phyloP scores from a whole-genome alignment of 2,329 filamentous ascomycete species.

The Shiraia sp. region DNA sequence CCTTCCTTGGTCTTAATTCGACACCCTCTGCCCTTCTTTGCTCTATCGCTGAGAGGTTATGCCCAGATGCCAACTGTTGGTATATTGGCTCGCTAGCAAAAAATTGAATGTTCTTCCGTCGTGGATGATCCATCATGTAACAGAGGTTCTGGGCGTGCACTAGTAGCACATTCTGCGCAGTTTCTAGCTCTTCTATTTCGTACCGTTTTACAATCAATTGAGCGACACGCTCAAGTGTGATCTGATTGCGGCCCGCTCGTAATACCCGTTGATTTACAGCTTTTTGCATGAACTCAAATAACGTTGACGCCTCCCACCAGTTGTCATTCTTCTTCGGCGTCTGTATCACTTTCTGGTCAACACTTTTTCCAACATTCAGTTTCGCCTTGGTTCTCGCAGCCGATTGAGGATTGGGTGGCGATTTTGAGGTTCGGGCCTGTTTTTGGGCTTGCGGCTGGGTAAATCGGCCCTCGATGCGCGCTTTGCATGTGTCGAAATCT shows the following conservation, averaged over 20 bases:
- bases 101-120: slow-evolving; percentile 31
- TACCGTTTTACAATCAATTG: slow-evolving; percentile 41
- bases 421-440: slow-evolving; percentile 9
- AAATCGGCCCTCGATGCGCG: slow-evolving; percentile 34
- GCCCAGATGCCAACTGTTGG: slow-evolving; percentile 30
- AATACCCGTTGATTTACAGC: slow-evolving; percentile 39
- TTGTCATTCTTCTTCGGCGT: slow-evolving; percentile 44
- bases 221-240: slow-evolving; percentile 39
- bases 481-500: slow-evolving; percentile 37
- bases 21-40: slow-evolving; percentile 36
- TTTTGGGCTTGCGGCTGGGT: slow-evolving; percentile 16
- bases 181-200: slow-evolving; percentile 40
- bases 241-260: slow-evolving; percentile 31
- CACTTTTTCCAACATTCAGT: slow-evolving; percentile 7
- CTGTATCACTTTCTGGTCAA: slow-evolving; percentile 10
- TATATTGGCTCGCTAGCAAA: slow-evolving; percentile 41
- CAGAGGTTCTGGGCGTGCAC: slow-evolving; percentile 44
- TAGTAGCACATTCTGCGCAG: slow-evolving; percentile 37
- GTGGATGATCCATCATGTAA: slow-evolving; percentile 45
- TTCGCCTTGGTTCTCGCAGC: slow-evolving; percentile 6
- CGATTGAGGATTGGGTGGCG: slow-evolving; percentile 8
- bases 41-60: slow-evolving; percentile 33
- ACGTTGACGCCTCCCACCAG: slow-evolving; percentile 43
- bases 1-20: slow-evolving; percentile 34
- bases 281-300: slow-evolving; percentile 48